A percentile compares a stretch with the other conserved stretches of the same genome.
Conservation (phyloP, 208 protist species). For the Herpetomonas tarakana region DNA sequence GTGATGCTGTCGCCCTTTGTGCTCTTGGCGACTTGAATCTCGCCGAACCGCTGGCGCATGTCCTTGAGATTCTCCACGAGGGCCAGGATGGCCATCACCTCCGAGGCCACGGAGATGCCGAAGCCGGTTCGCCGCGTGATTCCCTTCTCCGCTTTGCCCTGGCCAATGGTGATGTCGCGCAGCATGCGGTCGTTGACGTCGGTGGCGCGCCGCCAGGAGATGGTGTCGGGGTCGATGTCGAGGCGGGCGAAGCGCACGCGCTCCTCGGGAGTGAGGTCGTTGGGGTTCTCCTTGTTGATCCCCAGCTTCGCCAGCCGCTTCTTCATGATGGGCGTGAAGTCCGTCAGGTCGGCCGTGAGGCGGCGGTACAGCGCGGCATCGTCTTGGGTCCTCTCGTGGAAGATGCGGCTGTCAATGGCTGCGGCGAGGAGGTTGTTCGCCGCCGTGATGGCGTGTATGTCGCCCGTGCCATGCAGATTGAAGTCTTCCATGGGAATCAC, state of each 20-base stretch:
- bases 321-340: constrained; percentile 93
- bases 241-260: constrained; percentile 91
- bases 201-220: constrained; percentile 96
- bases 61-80: constrained; percentile 91
- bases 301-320: constrained; percentile 89
- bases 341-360: constrained; percentile 62
- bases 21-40: constrained; percentile 84
- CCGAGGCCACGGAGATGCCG: constrained; percentile 96
- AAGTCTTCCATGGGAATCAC: constrained; percentile 98
- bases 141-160: constrained; percentile 90
- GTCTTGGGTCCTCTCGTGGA: constrained; percentile 95
- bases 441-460: constrained; percentile 98
- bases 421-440: constrained; percentile 97
- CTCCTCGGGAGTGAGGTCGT: constrained; percentile 89
- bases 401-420: constrained; percentile 96
- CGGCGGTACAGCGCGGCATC: constrained; percentile 87
- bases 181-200: constrained; percentile 98
- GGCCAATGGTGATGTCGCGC: constrained; percentile 94
- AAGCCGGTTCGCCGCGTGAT: constrained; percentile 89
- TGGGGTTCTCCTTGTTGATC: constrained; percentile 92
- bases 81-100: constrained; percentile 98
- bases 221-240: constrained; percentile 94
- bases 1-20: constrained; percentile 78
- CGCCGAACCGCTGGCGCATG: constrained; percentile 90
- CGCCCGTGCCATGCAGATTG: constrained; percentile 98